Conservation (phyloP, 2,329 filamentous ascomycete genomes). For the Fusarium falciforme region DNA sequence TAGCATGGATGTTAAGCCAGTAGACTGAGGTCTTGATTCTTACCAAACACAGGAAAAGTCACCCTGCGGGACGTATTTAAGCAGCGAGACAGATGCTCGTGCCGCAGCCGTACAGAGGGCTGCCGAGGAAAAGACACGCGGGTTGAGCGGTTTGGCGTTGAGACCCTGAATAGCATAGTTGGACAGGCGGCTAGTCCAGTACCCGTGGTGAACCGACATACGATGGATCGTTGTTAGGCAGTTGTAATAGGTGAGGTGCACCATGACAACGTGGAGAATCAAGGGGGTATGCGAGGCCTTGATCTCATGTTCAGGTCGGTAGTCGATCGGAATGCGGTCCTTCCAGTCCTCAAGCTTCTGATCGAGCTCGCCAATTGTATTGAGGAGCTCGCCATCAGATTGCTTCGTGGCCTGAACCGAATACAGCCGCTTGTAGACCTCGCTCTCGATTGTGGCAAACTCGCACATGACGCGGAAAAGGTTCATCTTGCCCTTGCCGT, state of each 20-base stretch:
- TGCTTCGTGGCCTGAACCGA: conserved; percentile 92
- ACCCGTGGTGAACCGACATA: conserved; percentile 98
- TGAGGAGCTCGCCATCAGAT: conserved; percentile 90
- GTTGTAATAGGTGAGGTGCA: conserved; percentile 98
- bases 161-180: conserved; percentile 96
- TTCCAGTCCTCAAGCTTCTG: conserved; percentile 94
- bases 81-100: conserved; percentile 88
- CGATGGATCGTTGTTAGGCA: conserved; percentile 97
- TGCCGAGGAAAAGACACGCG: conserved; percentile 92
- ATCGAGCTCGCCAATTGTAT: conserved; percentile 95
- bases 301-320: conserved; percentile 97
- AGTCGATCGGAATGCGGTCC: conserved; percentile 92
- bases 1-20: conserved; percentile 40
- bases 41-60: conserved; percentile 96
- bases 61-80: conserved; percentile 96
- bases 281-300: conserved; percentile 91
- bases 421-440: conserved; percentile 93
- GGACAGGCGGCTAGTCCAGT: conserved; percentile 95
- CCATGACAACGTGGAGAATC: conserved; percentile 92
- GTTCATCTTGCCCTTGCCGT: conserved; percentile 93
- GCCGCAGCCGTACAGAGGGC: conserved; percentile 93
- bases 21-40: conserved; percentile 48
- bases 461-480: conserved; percentile 93
- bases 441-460: conserved; percentile 91
- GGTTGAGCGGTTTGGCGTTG: conserved; percentile 90